Conservation (phyloP, 1,284 basidiomycete genomes). For the Ustilago shanxiensis region DNA sequence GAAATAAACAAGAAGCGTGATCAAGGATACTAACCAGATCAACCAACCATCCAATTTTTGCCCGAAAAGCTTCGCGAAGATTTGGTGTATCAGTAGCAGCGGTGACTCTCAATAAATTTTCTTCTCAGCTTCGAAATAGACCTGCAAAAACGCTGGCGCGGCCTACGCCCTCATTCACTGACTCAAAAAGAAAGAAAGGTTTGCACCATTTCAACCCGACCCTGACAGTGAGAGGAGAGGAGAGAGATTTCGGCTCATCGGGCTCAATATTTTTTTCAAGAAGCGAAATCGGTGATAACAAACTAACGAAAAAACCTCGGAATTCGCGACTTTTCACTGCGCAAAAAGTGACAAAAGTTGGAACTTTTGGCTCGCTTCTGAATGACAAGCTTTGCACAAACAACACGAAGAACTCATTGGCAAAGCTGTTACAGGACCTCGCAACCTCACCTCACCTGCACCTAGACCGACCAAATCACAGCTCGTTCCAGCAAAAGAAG, state of each 20-base stretch:
- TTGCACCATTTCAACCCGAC: not conserved
- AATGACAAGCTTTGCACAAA: not conserved
- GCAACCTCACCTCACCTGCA: too few relatives aligned
- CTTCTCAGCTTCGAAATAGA: not conserved
- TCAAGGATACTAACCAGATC: slow-evolving; percentile 20
- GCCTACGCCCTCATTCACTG: slow-evolving; percentile 4
- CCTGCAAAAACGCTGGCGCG: slow-evolving; percentile 27
- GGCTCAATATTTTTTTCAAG: not conserved
- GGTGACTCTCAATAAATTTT: slow-evolving; percentile 45
- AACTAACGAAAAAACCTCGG: slow-evolving; percentile 17
- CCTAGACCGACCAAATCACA: not conserved
- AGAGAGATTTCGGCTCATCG: too few relatives aligned
- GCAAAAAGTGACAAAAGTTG: slow-evolving; percentile 16
- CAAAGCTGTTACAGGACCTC: too few relatives aligned
- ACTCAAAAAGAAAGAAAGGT: slow-evolving; percentile 24
- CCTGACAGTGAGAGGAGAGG: not conserved
- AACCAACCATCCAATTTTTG: slow-evolving; percentile 1
- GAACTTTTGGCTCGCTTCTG: slow-evolving; percentile 14
- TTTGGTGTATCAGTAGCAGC: slow-evolving; percentile 9
- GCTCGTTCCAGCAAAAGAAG: not conserved
- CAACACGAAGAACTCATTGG: too few relatives aligned
- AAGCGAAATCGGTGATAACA: slow-evolving; percentile 30
- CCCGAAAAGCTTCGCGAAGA: slow-evolving; percentile 1
- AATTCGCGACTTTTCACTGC: not conserved
- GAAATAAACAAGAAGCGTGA: slow-evolving; percentile 37